Base-by-base conservation (phyloP, 768 basidiomycete genomes). In the Leccinum sublutescens region DNA sequence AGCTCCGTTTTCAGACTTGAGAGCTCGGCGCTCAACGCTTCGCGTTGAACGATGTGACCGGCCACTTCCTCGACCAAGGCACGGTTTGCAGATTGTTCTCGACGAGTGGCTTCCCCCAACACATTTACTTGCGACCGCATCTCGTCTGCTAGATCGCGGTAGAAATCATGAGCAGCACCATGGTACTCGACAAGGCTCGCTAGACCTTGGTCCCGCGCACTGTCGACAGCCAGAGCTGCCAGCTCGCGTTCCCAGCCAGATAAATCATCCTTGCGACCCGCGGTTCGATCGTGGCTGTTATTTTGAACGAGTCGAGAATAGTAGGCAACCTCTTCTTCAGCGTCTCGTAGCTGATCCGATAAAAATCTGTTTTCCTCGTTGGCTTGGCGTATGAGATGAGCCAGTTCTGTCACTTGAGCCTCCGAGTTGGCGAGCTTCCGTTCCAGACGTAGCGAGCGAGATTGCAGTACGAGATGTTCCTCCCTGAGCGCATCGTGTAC, bases 361-460 rank as follows among this genome's bases (percentile, higher is more conserved):
- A 89, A 21, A 21, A 21, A 2, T 11, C 60, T 60, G 61, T 82
- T 88, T 53, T 84, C 78, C 14, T 85, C 82, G 50, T 80, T 80
- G 27, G 76, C 72, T 27, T 84, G 80, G 25, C 86, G 84, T 64
- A 88, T 77, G 45, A 91, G 79, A 59, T 82, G 74, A 1, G 84
- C 83, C 8, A 91, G 74, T 60, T 89, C 88, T 12, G 76, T 70
- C 21, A 88, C 85, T 67, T 91, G 88, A 17, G 74, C 83, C 56
- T 89, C 85, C 5, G 87, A 77, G 65, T 87, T 88, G 43, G 82
- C 83, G 14, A 89, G 75, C 69, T 86, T 89, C 59, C 89, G 83
- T 64, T 88, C 84, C 12, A 89, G 73, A 29, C 87, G 84, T 27
- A 78, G 70, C 25, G 76, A 72, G 8, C 76, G 79, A 10, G 82